Evolutionary conservation across 768 basidiomycete genomes (phyloP), one percentile per base, ranked within the genome.

Genomic region (Psilocybe sp.): DNA sequence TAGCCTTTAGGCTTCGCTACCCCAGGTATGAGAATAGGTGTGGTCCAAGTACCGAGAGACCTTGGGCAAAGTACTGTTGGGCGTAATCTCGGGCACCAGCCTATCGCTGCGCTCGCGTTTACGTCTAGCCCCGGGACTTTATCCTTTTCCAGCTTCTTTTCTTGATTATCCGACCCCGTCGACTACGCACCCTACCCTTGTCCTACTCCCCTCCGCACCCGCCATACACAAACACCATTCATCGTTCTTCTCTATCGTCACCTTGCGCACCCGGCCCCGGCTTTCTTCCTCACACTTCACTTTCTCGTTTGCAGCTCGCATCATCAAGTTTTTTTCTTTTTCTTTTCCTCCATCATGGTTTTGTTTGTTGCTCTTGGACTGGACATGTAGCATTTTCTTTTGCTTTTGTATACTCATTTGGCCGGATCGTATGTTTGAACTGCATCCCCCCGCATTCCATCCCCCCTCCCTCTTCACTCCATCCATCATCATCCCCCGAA

Each of bases 331-430:
- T 46, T 51, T 38, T 39, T 49, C 19, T 38, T 32, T 37, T 23
- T 12, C 42, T 51, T 38, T 39, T 49, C 19, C 45, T 32, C 38
- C 47, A 18, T 42, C 35, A 6, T 44, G 16, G 39, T 38, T 38
- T 45, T 43, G 37, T 51, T 39, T 40, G 47, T 41, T 53, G 46
- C 46, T 47, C 23, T 55, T 58, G 56, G 57, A 58, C 57, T 58
- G 53, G 56, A 48, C 39, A 54, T 57, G 49, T 60, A 49, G 53
- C 57, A 57, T 48, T 43, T 35, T 15, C 18, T 43, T 52, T 48
- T 44, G 36, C 53, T 49, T 45, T 46, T 48, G 55, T 58, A 50
- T 52, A 55, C 49, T 44, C 57, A 58, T 56, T 49, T 49, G 55
- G 47, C 53, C 50, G 60, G 58, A 57, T 58, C 47, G 46, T 43